Evolutionary conservation across 2,329 filamentous ascomycete species (phyloP).

Genomic region (Fusarium sp.): DNA sequence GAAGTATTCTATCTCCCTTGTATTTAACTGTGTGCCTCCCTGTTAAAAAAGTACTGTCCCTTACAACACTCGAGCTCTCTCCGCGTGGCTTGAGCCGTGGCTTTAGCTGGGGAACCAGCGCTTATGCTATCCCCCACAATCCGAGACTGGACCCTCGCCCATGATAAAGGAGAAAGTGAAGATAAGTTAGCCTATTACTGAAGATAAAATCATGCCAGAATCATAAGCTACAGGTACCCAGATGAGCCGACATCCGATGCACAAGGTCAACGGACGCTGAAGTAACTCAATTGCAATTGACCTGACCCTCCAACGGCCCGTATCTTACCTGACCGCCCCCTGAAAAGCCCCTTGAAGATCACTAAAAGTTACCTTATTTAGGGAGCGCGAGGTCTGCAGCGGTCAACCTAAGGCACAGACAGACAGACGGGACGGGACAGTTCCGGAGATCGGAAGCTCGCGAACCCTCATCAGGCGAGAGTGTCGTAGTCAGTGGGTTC

Average conservation of each 20-base stretch:
- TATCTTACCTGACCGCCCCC: neutral
- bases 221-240: no score
- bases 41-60: no score
- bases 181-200: neutral
- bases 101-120: neutral
- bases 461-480: slow-evolving; percentile 35
- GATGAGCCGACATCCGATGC: neutral
- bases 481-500: slow-evolving; percentile 35
- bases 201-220: no score
- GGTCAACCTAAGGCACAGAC: slow-evolving; percentile 24
- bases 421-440: neutral
- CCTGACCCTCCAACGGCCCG: no score
- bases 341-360: neutral
- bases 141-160: slow-evolving; percentile 10
- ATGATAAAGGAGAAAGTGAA: slow-evolving; percentile 15
- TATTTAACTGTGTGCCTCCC: no score
- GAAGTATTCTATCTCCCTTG: no score
- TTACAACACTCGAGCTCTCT: no score
- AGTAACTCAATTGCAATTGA: neutral
- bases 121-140: slow-evolving; percentile 29
- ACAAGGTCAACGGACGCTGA: neutral
- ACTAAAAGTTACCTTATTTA: neutral
- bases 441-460: slow-evolving; percentile 41
- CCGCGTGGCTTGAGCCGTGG: no score
- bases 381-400: neutral